Conservation (phyloP, 2,329 filamentous ascomycete species). For the Aspergillus luchuensis region DNA sequence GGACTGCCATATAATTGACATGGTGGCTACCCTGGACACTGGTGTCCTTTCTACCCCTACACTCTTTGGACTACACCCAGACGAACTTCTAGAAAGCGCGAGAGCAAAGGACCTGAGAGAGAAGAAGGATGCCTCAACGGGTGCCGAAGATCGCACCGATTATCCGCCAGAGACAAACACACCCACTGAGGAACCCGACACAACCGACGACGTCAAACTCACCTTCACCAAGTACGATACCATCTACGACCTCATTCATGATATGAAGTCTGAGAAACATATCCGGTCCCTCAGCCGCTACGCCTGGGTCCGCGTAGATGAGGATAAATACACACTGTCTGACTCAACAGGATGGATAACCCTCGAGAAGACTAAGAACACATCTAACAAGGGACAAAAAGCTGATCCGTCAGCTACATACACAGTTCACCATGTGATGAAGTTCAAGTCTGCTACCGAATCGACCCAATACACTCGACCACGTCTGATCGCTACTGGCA, state of each 20-base stretch:
- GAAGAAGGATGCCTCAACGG: constrained; percentile 43
- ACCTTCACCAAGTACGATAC: constrained; percentile 90
- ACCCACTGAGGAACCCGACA: constrained; percentile 22
- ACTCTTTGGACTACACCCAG: constrained; percentile 86
- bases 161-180: not conserved
- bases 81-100: constrained; percentile 70
- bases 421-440: constrained; percentile 38
- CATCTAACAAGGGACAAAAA: not conserved
- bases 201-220: constrained; percentile 52
- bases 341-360: constrained; percentile 64
- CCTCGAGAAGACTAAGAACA: constrained; percentile 42
- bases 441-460: constrained; percentile 27
- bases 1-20: constrained; percentile 93
- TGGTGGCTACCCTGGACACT: constrained; percentile 81
- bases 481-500: constrained; percentile 64
- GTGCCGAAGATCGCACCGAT: not conserved
- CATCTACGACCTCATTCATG: constrained; percentile 85
- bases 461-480: constrained; percentile 67
- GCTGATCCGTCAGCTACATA: constrained; percentile 23
- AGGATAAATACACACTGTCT: constrained; percentile 70
- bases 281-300: constrained; percentile 74
- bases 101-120: constrained; percentile 63
- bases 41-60: constrained; percentile 91
- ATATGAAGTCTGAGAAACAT: constrained; percentile 75
- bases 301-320: constrained; percentile 80